A percentile compares a stretch with the other conserved stretches of the same genome.
phyloP scores from a whole-genome alignment of 2,329 filamentous ascomycete species.

The Colletotrichum sp. region DNA sequence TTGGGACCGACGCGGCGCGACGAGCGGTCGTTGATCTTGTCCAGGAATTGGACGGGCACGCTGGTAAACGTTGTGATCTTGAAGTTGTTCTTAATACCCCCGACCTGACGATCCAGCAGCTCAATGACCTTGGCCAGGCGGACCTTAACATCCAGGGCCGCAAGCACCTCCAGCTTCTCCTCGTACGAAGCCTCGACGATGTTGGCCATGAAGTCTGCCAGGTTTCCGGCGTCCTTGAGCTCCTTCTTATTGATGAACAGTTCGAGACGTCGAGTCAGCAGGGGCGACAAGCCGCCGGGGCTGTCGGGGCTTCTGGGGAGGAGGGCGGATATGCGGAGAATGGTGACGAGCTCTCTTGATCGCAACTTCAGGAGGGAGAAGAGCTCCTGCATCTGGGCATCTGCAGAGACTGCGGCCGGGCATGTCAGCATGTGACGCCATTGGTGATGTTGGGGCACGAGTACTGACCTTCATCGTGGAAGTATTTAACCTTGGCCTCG shows the following conservation, averaged over 20 bases:
- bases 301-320: conserved; percentile 67
- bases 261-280: conserved; percentile 87
- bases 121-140: conserved; percentile 84
- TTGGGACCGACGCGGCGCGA: conserved; percentile 14
- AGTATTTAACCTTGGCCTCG: conserved; percentile 77
- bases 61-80: conserved; percentile 81
- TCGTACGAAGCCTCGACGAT: conserved; percentile 86
- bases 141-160: conserved; percentile 79
- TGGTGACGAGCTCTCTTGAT: conserved; percentile 83
- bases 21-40: conserved; percentile 48
- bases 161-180: conserved; percentile 86
- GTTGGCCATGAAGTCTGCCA: conserved; percentile 98
- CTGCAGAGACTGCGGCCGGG: conserved; percentile 32
- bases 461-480: conserved; percentile 70
- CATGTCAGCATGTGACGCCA: background rate
- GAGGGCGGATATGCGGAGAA: conserved; percentile 85
- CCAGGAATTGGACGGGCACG: conserved; percentile 66
- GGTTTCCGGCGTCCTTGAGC: conserved; percentile 77
- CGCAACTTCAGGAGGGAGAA: conserved; percentile 84
- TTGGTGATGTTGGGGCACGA: background rate
- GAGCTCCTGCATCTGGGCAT: conserved; percentile 69
- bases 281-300: conserved; percentile 72
- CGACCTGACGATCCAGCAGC: conserved; percentile 81
- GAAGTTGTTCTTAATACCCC: conserved; percentile 83
- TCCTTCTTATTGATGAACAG: conserved; percentile 86